Evolutionary conservation across 1,284 basidiomycete genomes (phyloP).

Genomic region (Termitomyces sp.): DNA sequence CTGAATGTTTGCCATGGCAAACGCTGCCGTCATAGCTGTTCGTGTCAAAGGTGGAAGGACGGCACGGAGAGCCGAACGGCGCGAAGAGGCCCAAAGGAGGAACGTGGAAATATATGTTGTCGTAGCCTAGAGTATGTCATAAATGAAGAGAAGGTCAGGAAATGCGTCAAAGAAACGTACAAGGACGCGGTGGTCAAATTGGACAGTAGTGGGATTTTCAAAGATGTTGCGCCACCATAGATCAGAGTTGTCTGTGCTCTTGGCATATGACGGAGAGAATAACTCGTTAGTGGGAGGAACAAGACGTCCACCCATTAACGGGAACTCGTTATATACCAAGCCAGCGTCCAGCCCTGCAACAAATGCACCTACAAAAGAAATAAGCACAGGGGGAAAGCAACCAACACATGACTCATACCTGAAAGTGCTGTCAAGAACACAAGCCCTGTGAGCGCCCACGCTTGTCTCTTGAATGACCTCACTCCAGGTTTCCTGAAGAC

Average conservation of each 20-base stretch:
- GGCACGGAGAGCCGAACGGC: constrained; percentile 48
- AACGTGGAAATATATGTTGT: constrained; percentile 76
- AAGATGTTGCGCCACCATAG: constrained; percentile 91
- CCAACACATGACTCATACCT: constrained; percentile 39
- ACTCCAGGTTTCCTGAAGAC: constrained; percentile 31
- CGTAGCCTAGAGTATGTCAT: constrained; percentile 52
- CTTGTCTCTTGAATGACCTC: constrained; percentile 55
- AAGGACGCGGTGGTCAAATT: constrained; percentile 92
- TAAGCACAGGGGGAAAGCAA: neutral
- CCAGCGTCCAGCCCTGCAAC: constrained; percentile 98
- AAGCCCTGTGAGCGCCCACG: constrained; percentile 64
- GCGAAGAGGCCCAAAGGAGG: constrained; percentile 57
- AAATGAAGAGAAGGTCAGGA: neutral
- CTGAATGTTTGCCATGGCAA: constrained; percentile 83
- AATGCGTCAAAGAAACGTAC: constrained; percentile 40
- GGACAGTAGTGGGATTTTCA: constrained; percentile 97
- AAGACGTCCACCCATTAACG: constrained; percentile 88
- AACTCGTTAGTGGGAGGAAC: constrained; percentile 84
- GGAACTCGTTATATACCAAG: constrained; percentile 96
- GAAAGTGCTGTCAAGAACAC: constrained; percentile 90
- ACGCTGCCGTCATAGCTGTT: constrained; percentile 61
- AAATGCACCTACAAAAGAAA: constrained; percentile 70
- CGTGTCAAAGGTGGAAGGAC: constrained; percentile 66
- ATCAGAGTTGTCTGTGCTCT: constrained; percentile 64
- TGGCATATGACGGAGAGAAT: constrained; percentile 72